Evolutionary conservation across 805 yeast species (phyloP).

Genomic region (Sugiyamaella marilandica): DNA sequence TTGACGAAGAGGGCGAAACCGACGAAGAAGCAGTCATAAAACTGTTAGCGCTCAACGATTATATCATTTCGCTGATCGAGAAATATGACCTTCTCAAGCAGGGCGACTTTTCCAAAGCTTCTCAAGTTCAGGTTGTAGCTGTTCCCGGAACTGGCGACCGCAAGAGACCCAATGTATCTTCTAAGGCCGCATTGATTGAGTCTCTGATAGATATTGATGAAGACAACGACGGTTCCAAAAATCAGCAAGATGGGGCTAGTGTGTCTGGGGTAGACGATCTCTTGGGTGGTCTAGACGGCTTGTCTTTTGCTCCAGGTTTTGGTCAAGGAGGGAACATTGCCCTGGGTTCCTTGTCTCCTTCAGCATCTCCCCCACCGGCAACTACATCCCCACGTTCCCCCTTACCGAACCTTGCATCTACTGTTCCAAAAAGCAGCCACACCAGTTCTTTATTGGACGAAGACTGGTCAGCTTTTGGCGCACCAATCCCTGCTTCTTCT

Average conservation of each 20-base stretch:
- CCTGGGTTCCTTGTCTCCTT: conserved; percentile 35
- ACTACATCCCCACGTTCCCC: conserved; percentile 19
- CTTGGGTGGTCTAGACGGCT: conserved; percentile 66
- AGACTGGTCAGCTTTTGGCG: conserved; percentile 6
- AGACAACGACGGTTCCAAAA: conserved; percentile 36
- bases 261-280: conserved; percentile 50
- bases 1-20: conserved; percentile 64
- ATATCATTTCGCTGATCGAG: conserved; percentile 60
- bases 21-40: conserved; percentile 60
- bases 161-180: conserved; percentile 20
- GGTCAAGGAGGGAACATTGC: conserved; percentile 54
- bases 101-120: conserved; percentile 59
- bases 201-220: conserved; percentile 76
- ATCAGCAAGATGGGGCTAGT: conserved; percentile 11
- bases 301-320: conserved; percentile 48
- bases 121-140: conserved; percentile 33
- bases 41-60: conserved; percentile 67
- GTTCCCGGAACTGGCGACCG: conserved; percentile 36
- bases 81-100: conserved; percentile 62
- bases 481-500: conserved; percentile 1
- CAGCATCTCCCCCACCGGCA: conserved; percentile 23
- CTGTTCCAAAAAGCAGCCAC: conserved; percentile 4
- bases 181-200: conserved; percentile 38
- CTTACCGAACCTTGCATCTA: conserved; percentile 12
- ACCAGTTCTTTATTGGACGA: conserved; percentile 7